Percentiles rank a stretch among this genome's conserved stretches.
phyloP scores from a whole-genome alignment of 768 basidiomycete species.

The Calocybe indica region DNA sequence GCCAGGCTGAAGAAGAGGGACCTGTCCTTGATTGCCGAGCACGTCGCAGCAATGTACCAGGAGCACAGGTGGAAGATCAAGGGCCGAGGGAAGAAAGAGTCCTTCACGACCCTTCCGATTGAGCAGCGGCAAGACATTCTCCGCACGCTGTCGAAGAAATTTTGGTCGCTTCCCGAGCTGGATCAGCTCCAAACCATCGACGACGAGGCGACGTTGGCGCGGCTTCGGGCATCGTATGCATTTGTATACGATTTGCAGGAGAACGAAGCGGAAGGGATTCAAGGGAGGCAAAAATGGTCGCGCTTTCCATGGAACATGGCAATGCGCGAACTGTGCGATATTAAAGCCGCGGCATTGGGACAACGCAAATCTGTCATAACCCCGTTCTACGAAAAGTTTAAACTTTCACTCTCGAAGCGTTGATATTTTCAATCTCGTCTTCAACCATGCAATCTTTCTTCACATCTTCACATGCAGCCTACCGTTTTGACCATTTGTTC shows the following conservation, averaged over 20 bases:
- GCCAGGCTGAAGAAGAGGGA: constrained; percentile 22
- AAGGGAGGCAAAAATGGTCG: constrained; percentile 14
- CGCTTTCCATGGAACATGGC: constrained; percentile 50
- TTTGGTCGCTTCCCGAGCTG: constrained; percentile 23
- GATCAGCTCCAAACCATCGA: constrained; percentile 20
- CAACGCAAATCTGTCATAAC: constrained; percentile 30
- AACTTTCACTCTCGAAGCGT: constrained; percentile 4
- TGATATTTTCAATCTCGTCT: no score
- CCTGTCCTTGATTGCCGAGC: constrained; percentile 27
- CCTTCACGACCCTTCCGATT: constrained; percentile 34
- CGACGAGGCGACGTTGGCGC: constrained; percentile 21
- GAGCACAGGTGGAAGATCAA: constrained; percentile 13
- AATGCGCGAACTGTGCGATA: constrained; percentile 40
- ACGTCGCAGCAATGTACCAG: constrained; percentile 29
- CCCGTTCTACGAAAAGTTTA: constrained; percentile 38
- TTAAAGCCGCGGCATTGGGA: constrained; percentile 40
- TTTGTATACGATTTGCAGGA: constrained; percentile 31
- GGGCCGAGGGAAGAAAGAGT: constrained; percentile 1
- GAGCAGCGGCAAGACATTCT: constrained; percentile 42
- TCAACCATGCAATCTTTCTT: no score
- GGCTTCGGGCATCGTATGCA: constrained; percentile 45
- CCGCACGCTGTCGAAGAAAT: constrained; percentile 35
- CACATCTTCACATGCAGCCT: no score
- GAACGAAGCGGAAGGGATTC: background rate
- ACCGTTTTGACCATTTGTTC: no score